A percentile compares a stretch with the other conserved stretches of the same genome.
Evolutionary conservation across 345 rosid genomes (phyloP).

Genomic region (Salix dunnii): DNA sequence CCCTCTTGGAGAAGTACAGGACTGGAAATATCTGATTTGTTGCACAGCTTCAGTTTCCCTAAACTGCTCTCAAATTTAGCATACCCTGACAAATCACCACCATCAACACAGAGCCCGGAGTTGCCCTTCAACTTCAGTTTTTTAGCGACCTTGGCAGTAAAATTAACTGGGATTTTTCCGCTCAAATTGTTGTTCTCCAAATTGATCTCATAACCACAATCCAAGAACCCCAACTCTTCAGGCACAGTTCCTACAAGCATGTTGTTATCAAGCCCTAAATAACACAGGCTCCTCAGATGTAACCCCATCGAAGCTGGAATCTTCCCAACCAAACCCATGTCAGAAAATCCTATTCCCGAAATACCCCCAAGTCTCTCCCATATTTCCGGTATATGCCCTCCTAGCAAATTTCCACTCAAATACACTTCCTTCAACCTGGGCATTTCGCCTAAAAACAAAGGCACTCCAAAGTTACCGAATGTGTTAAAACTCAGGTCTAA

Average conservation of each 20-base stretch:
- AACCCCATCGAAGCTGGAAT: conserved; percentile 58
- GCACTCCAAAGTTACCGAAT: conserved; percentile 52
- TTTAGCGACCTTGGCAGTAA: conserved; percentile 37
- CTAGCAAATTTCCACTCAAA: conserved; percentile 62
- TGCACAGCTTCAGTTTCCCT: conserved; percentile 30
- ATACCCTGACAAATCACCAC: neutral
- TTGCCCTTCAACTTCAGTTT: conserved; percentile 56
- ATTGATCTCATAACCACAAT: conserved; percentile 45
- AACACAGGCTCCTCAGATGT: conserved; percentile 36
- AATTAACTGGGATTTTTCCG: conserved; percentile 44
- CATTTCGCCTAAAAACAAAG: conserved; percentile 42
- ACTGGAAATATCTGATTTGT: conserved; percentile 22
- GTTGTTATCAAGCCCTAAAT: conserved; percentile 56
- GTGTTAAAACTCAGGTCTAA: conserved; percentile 57
- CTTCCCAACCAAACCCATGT: conserved; percentile 45
- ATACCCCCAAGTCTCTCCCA: conserved; percentile 52
- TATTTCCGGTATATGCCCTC: conserved; percentile 55
- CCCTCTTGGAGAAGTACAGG: conserved; percentile 16
- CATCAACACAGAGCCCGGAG: conserved; percentile 36
- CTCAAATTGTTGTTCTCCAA: conserved; percentile 64
- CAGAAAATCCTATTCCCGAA: conserved; percentile 52
- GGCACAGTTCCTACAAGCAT: conserved; percentile 55
- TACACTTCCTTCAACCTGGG: conserved; percentile 40
- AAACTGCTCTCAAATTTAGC: conserved; percentile 12
- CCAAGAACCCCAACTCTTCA: conserved; percentile 39